These are phyloP conservation scores for Chrysoporthe puriensis DNA, from an alignment of 2,329 filamentous ascomycete genomes.

Conservation along the genomic window DNA sequence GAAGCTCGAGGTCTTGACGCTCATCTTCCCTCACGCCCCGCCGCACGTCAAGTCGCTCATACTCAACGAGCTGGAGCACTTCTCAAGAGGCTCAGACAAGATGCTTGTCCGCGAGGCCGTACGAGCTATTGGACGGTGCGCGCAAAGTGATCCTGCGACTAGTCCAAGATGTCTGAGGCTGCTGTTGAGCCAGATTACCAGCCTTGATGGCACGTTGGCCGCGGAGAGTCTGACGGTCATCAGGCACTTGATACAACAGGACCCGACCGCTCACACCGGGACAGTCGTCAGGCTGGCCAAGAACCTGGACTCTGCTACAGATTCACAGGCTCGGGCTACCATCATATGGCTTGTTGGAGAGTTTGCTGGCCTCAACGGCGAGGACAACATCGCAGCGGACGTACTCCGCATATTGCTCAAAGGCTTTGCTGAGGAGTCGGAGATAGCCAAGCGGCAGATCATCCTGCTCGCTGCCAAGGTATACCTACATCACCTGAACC, in stretches of 20 bases:
- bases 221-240: slow-evolving; percentile 95
- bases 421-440: slow-evolving; percentile 81
- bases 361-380: slow-evolving; percentile 77
- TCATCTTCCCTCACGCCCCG: slow-evolving; percentile 85
- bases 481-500: slow-evolving; percentile 85
- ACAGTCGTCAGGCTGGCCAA: slow-evolving; percentile 90
- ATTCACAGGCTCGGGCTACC: slow-evolving; percentile 85
- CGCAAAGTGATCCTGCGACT: slow-evolving; percentile 73
- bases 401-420: slow-evolving; percentile 87
- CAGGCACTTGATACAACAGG: slow-evolving; percentile 90
- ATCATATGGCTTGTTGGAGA: slow-evolving; percentile 98
- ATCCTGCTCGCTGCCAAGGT: slow-evolving; percentile 94
- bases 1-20: slow-evolving; percentile 87
- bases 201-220: slow-evolving; percentile 82
- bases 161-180: slow-evolving; percentile 81
- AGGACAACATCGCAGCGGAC: slow-evolving; percentile 90
- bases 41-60: slow-evolving; percentile 81
- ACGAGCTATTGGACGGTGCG: slow-evolving; percentile 89
- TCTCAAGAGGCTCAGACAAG: slow-evolving; percentile 74
- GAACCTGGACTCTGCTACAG: slow-evolving; percentile 85
- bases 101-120: slow-evolving; percentile 86
- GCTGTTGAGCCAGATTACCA: slow-evolving; percentile 84
- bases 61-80: slow-evolving; percentile 91
- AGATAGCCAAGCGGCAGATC: slow-evolving; percentile 88
- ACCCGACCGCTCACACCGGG: slow-evolving; percentile 76